These are phyloP conservation scores for Amborella trichopoda DNA, from an alignment of 164 flowering plant genomes.

Conservation along the genomic window DNA sequence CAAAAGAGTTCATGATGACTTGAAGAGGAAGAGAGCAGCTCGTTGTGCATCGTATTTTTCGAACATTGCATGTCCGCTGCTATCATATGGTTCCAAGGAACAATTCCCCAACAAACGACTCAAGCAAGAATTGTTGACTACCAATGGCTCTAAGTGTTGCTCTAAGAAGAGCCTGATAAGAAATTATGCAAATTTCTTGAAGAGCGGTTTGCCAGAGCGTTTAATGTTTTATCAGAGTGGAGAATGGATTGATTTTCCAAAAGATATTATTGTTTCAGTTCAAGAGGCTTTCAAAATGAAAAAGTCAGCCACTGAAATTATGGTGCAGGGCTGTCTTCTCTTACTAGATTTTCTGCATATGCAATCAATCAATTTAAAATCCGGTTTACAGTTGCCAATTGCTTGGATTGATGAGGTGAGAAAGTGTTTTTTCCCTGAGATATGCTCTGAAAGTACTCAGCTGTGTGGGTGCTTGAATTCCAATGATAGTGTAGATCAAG, in stretches of 20 bases:
- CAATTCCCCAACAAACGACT: slow-evolving; percentile 15
- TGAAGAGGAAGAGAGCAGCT: slow-evolving; percentile 52
- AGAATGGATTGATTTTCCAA: slow-evolving; percentile 64
- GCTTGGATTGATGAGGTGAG: slow-evolving; percentile 90
- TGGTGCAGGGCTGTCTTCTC: slow-evolving; percentile 25
- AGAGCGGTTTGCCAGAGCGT: slow-evolving; percentile 47
- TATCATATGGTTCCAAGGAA: slow-evolving; percentile 3
- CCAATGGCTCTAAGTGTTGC: slow-evolving; percentile 14
- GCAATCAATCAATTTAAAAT: slow-evolving; percentile 43
- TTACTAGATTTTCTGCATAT: slow-evolving; percentile 64
- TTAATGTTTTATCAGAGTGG: slow-evolving; percentile 52
- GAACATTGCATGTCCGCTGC: too few species aligned
- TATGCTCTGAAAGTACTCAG: slow-evolving; percentile 18
- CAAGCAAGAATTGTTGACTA: too few species aligned
- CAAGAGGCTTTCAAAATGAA: slow-evolving; percentile 38
- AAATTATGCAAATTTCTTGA: slow-evolving; percentile 52
- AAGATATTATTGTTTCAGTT: slow-evolving; percentile 21
- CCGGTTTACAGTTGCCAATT: slow-evolving; percentile 46
- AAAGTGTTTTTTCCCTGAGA: slow-evolving; percentile 71
- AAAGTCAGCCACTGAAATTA: slow-evolving; percentile 44
- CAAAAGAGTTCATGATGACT: slow-evolving; percentile 17
- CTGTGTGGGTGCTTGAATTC: slow-evolving; percentile 9
- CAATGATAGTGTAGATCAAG: slow-evolving; percentile 12
- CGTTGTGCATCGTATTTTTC: slow-evolving; percentile 14
- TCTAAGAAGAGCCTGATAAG: slow-evolving; percentile 27